These are phyloP conservation scores for Populus pruinosa DNA, from an alignment of 345 rosid genomes.

Conservation along the genomic window DNA sequence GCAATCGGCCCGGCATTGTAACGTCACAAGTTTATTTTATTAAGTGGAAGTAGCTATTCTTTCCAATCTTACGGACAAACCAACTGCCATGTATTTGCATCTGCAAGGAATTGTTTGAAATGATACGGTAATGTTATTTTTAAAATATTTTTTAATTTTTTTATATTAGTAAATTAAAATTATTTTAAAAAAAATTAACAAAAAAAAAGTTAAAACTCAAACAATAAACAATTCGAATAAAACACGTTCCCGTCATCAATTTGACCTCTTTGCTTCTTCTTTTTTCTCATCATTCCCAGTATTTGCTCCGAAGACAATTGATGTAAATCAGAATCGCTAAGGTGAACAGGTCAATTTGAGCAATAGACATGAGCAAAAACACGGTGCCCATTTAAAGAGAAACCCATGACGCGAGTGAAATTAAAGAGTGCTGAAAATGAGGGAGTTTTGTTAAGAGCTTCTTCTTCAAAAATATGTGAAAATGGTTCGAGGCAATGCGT, in stretches of 20 bases:
- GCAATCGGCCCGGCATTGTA: background rate
- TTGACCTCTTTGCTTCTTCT: background rate
- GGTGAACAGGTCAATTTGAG: background rate
- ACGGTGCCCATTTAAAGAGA: background rate
- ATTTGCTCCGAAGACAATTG: too few species aligned
- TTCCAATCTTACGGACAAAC: background rate
- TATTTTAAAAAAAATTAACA: too few species aligned
- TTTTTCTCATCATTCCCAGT: too few species aligned
- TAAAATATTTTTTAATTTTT: too few species aligned
- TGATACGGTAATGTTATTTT: too few species aligned
- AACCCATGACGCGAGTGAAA: background rate
- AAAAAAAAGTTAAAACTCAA: too few species aligned
- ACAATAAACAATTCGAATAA: background rate
- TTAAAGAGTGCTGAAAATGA: background rate
- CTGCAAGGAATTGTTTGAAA: background rate
- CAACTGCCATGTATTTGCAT: background rate
- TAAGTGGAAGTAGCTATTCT: background rate
- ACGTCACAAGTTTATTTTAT: background rate
- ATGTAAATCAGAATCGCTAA: background rate
- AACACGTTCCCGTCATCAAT: background rate
- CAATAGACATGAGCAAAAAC: background rate
- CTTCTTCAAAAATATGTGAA: background rate
- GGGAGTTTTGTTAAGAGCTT: background rate
- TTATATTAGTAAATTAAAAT: too few species aligned
- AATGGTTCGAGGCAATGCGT: background rate